Conservation (phyloP, 345 rosid species). For the Diplotaxis tenuifolia region DNA sequence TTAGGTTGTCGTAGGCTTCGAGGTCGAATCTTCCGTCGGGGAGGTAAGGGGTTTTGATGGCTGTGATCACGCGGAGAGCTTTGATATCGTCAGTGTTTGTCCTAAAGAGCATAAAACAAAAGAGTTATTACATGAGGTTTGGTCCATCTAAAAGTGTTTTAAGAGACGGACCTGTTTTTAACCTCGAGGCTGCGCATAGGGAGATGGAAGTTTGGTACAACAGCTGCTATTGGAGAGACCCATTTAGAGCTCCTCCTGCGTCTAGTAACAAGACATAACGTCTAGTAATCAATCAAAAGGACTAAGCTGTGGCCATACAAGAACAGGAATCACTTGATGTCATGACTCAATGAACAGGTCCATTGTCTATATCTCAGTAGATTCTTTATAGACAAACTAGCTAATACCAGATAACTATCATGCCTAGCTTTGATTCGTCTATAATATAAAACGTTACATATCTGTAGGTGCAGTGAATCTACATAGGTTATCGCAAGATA, state of each 20-base stretch:
- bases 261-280: too few relatives aligned
- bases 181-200: slow-evolving; percentile 87
- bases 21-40: slow-evolving; percentile 94
- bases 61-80: slow-evolving; percentile 73
- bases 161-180: slow-evolving; percentile 53
- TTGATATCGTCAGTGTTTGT: slow-evolving; percentile 70
- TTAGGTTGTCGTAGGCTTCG: slow-evolving; percentile 71
- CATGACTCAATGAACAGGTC: neutral
- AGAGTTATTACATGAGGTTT: neutral
- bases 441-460: neutral
- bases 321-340: neutral
- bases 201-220: slow-evolving; percentile 64
- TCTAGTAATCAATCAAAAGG: neutral
- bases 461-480: too few relatives aligned
- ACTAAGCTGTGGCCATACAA: neutral
- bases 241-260: slow-evolving; percentile 52
- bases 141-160: neutral
- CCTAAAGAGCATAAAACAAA: slow-evolving; percentile 37
- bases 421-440: neutral
- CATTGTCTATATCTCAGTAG: neutral
- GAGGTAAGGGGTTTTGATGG: slow-evolving; percentile 89
- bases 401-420: neutral
- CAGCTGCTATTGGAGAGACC: slow-evolving; percentile 63
- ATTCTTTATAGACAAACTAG: neutral
- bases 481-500: too few relatives aligned